These are phyloP conservation scores for Nakazawaea ambrosiae DNA, from an alignment of 805 yeast species.

Conservation along the genomic window DNA sequence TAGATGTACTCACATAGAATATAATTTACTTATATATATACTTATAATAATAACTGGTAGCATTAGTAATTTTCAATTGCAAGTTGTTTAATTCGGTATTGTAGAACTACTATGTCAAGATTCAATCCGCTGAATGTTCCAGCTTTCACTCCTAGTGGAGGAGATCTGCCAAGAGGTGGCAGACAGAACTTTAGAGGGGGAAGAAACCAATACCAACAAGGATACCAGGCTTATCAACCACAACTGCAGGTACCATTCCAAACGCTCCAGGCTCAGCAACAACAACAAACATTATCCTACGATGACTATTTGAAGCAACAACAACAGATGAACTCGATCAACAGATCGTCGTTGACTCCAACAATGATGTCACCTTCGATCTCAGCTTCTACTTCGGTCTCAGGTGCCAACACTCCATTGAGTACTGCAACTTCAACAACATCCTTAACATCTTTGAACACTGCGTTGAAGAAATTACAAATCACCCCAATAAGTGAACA, in stretches of 20 bases:
- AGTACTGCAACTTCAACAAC: conserved; percentile 48
- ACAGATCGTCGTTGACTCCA: conserved; percentile 6
- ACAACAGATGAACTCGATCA: conserved; percentile 14
- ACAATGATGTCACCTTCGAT: conserved; percentile 14
- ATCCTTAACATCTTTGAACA: conserved; percentile 58
- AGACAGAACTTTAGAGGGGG: conserved; percentile 15
- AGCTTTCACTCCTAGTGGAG: conserved; percentile 26
- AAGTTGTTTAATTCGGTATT: no score
- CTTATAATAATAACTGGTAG: no score
- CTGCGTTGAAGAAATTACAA: conserved; percentile 60
- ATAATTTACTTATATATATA: no score
- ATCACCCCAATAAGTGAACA: conserved; percentile 60
- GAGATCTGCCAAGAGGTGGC: conserved; percentile 15
- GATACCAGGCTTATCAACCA: conserved; percentile 12
- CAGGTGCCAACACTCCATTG: conserved; percentile 22
- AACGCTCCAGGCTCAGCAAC: conserved; percentile 9
- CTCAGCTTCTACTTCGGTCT: conserved; percentile 22
- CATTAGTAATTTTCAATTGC: no score
- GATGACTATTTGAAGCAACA: conserved; percentile 47
- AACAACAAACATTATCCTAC: conserved; percentile 27
- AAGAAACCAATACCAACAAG: conserved; percentile 13
- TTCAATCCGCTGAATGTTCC: conserved; percentile 20
- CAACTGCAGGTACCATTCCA: conserved; percentile 15
- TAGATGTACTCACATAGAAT: no score
- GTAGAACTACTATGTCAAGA: background rate